Evolutionary conservation across 225 moss, liverwort and hornwort genomes (phyloP), one percentile per base, ranked within the genome.

Genomic region (Pseudoscleropodium purum): DNA sequence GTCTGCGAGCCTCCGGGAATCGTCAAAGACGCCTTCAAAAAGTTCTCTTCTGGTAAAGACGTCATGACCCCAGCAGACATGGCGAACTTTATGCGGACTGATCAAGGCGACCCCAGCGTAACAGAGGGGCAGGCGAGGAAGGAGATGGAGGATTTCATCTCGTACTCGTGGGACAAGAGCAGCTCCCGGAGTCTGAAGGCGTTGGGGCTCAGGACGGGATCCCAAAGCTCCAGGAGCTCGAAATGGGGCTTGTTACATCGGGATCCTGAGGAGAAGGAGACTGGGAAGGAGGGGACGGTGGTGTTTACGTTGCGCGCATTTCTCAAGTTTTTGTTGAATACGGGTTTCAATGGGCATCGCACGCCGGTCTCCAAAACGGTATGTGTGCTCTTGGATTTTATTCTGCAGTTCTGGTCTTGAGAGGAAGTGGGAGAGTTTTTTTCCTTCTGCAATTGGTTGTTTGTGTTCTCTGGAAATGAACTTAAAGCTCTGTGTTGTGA

Each of bases 21-120:
- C 10, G 92, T 94, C 56, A 43, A 59, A 39, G 13, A 56, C 9
- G 90, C 87, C 4, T 98, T 97, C 81, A 7, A 78, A 5, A 75
- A 92, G 57, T 90, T 68, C 70, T 65, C 95, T 29, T 75, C 86
- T 69, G 97, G 91, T 15, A 91, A 93, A 73, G 90, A 89, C 4
- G 21, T 67, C 41, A 91, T 97, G 92, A 91, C 49, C 72, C 88
- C 93, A 29, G 81, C 82, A 24, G 93, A 65, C 25, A 85, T 97
- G 69, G 87, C 85, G 7, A 77, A 5, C 34, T 98, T 95, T 85
- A 31, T 93, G 91, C 91, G 76, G 37, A 87, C 65, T 7, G 23
- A 49, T 4, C 95, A 94, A 83, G 95, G 93, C 26, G 95, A 96
- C 20, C 62, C 69, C 27, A 30, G 19, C 2, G 85, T 86, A 7